These are phyloP conservation scores for Talaromyces adpressus DNA, from an alignment of 495 filamentous ascomycete species.

Conservation along the genomic window DNA sequence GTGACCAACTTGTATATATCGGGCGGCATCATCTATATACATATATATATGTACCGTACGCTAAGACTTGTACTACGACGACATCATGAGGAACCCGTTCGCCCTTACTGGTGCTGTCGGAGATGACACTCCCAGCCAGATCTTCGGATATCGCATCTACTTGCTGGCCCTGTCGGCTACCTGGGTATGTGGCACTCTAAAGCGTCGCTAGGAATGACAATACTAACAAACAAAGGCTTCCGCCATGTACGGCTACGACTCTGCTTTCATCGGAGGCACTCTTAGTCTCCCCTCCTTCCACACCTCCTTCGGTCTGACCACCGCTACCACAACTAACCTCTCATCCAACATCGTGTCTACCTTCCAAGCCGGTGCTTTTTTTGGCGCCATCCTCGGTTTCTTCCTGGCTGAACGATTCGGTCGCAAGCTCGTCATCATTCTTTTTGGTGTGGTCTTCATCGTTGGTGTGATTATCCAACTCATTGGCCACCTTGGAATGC, in stretches of 20 bases:
- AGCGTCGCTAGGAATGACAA: neutral
- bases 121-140: neutral
- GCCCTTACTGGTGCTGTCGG: neutral
- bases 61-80: neutral
- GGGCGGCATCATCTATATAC: neutral
- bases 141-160: neutral
- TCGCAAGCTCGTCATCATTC: constrained; percentile 47
- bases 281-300: constrained; percentile 49
- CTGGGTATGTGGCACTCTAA: neutral
- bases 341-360: constrained; percentile 47
- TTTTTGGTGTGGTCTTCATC: constrained; percentile 51
- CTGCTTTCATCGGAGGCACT: constrained; percentile 57
- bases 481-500: constrained; percentile 25
- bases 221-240: neutral
- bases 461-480: constrained; percentile 59
- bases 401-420: constrained; percentile 50
- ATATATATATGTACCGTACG: neutral
- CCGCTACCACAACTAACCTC: constrained; percentile 30
- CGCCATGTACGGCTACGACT: constrained; percentile 39
- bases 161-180: neutral
- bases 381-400: constrained; percentile 55
- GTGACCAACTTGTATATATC: neutral
- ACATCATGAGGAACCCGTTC: neutral
- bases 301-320: constrained; percentile 39
- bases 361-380: constrained; percentile 60